Evolutionary conservation across 495 filamentous ascomycete genomes (phyloP), one percentile per base, ranked within the genome.

Genomic region (Pyronema omphalodes): DNA sequence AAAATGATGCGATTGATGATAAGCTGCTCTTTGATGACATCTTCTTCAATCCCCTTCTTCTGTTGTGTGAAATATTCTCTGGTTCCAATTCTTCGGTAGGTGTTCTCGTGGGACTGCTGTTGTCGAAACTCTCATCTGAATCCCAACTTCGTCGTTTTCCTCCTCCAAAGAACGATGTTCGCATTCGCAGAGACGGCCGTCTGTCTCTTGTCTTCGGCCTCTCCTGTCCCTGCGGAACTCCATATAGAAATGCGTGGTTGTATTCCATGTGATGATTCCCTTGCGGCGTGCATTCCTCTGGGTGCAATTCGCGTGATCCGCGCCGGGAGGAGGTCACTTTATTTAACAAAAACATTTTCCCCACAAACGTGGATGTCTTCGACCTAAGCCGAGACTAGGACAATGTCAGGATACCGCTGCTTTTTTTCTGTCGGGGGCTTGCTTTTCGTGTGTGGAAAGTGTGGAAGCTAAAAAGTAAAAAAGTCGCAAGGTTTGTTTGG

Each of bases 11-110:
- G 18, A 36, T 6, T 36, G 47, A 62, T 6, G 56, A 37, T 55
- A 63, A 53, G 37, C 61, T 63, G 43, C 55, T 55, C 19, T 63
- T 58, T 37, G 61, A 63, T 52, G 61, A 59, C 23, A 60, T 55
- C 39, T 63, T 63, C 14, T 60, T 50, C 37, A 63, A 46, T 34
- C 55, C 63, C 29, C 60, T 59, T 49, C 61, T 56, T 15, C 51
- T 36, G 37, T 54, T 45, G 55, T 55, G 48, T 7, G 51, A 51
- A 43, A 34, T 56, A 51, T 44, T 61, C 33, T 57, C 59, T 17
- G 52, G 55, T 14, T 39, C 39, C 15, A 19, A 45, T 15, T 58
- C 60, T 17, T 60, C 58, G 17, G 52, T 44, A 29, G 37, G 19
- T 34, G 47, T 50, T 19, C 29, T 41, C 29, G 47, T n/a, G 2